Evolutionary conservation across 2,329 filamentous ascomycete species (phyloP).

Genomic region (Harringtonia aguacate): DNA sequence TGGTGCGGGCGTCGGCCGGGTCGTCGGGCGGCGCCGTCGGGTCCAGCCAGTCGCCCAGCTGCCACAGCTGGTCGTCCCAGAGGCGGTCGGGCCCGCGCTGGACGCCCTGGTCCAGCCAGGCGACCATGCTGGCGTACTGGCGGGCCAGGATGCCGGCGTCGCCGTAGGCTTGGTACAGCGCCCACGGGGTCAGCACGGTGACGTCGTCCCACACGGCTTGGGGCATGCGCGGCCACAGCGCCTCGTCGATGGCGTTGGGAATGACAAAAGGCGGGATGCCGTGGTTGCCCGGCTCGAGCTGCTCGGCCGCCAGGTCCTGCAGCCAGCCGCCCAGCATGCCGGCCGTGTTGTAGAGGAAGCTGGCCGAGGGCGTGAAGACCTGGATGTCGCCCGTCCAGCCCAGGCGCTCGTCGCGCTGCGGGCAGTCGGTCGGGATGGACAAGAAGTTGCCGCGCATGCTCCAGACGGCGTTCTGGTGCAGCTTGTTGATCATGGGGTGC

Average conservation of each 20-base stretch:
- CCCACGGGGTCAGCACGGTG: slow-evolving; percentile 18
- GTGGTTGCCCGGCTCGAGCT: background rate
- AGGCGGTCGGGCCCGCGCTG: slow-evolving; percentile 18
- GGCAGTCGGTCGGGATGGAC: slow-evolving; percentile 46
- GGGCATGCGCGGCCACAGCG: background rate
- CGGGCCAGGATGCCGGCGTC: slow-evolving; percentile 18
- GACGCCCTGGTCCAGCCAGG: slow-evolving; percentile 16
- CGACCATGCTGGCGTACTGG: slow-evolving; percentile 17
- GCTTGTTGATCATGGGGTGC: slow-evolving; percentile 36
- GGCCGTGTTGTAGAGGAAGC: slow-evolving; percentile 41
- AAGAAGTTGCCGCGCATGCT: slow-evolving; percentile 49
- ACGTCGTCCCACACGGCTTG: slow-evolving; percentile 19
- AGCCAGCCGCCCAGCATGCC: slow-evolving; percentile 41
- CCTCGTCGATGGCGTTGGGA: slow-evolving; percentile 8
- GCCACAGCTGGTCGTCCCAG: slow-evolving; percentile 21
- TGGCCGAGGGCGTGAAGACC: slow-evolving; percentile 38
- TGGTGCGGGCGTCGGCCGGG: slow-evolving; percentile 21
- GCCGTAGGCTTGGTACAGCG: slow-evolving; percentile 17
- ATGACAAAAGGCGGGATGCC: slow-evolving; percentile 16
- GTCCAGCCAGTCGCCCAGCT: slow-evolving; percentile 30
- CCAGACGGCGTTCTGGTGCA: slow-evolving; percentile 45
- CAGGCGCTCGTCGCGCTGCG: slow-evolving; percentile 42
- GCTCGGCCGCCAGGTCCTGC: slow-evolving; percentile 28
- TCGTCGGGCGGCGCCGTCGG: slow-evolving; percentile 22
- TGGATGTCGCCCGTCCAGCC: slow-evolving; percentile 43